A percentile compares a stretch with the other conserved stretches of the same genome.
Conservation (phyloP, 2,329 filamentous ascomycete species). For the Phyllosticta citriasiana region DNA sequence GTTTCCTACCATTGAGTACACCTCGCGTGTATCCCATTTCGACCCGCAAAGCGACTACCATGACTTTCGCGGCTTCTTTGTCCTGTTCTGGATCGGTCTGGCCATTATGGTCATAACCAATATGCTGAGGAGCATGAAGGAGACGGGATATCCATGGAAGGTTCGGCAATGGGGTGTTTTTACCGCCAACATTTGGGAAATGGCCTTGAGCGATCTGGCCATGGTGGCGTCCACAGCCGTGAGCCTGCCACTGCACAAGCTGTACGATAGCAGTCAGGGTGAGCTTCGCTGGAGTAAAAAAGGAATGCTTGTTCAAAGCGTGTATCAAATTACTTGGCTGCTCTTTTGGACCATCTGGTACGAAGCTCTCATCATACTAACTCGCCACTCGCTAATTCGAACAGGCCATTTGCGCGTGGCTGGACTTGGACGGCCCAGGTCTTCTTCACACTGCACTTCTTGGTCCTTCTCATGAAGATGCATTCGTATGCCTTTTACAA, state of each 20-base stretch:
- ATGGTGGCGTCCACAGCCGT: slow-evolving; percentile 73
- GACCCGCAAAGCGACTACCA: slow-evolving; percentile 84
- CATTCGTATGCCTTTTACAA: slow-evolving; percentile 99
- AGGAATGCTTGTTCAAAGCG: slow-evolving; percentile 74
- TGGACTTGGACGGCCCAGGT: slow-evolving; percentile 99
- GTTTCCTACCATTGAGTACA: slow-evolving; percentile 89
- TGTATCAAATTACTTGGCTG: slow-evolving; percentile 73
- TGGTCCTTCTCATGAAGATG: slow-evolving; percentile 97
- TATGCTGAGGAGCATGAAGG: slow-evolving; percentile 86
- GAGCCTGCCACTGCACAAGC: slow-evolving; percentile 61
- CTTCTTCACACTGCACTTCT: slow-evolving; percentile 81
- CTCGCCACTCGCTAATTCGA: slow-evolving; percentile 32
- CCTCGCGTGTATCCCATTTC: slow-evolving; percentile 86
- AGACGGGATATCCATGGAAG: slow-evolving; percentile 78
- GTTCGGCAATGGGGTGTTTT: slow-evolving; percentile 83
- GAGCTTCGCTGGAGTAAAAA: slow-evolving; percentile 61
- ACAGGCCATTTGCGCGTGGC: slow-evolving; percentile 61
- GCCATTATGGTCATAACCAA: slow-evolving; percentile 95
- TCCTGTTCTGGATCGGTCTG: slow-evolving; percentile 93
- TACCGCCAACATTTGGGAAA: slow-evolving; percentile 77
- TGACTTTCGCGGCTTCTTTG: slow-evolving; percentile 96
- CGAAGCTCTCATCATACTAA: not conserved
- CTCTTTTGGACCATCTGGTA: slow-evolving; percentile 55
- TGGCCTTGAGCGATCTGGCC: slow-evolving; percentile 70
- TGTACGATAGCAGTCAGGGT: slow-evolving; percentile 49